These are phyloP conservation scores for Fusarium sp. DNA, from an alignment of 2,329 filamentous ascomycete species.

Conservation along the genomic window DNA sequence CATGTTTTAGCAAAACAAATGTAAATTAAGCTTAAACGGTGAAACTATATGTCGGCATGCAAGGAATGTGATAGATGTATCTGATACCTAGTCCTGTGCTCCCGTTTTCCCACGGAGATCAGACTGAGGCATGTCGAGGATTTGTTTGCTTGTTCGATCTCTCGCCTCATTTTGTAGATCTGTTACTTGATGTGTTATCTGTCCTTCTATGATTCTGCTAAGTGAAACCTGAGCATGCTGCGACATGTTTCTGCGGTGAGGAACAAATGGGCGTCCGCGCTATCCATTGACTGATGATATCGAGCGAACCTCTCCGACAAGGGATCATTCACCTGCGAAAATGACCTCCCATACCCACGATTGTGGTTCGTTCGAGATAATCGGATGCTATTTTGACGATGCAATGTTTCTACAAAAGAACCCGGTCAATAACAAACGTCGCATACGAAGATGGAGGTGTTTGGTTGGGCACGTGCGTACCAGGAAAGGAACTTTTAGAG, in stretches of 20 bases:
- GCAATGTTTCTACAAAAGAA: too few species aligned
- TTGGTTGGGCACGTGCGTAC: too few species aligned
- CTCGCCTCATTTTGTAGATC: accelerated
- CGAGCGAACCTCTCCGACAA: background rate
- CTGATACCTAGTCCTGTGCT: background rate
- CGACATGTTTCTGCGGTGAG: accelerated
- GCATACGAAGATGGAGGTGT: too few species aligned
- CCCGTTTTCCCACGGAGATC: background rate
- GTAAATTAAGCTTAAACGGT: background rate
- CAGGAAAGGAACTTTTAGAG: background rate
- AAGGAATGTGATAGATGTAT: background rate
- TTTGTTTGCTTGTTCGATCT: background rate
- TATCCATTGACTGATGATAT: accelerated
- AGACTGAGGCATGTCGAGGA: background rate
- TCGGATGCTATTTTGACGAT: background rate
- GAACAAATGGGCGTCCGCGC: too few species aligned
- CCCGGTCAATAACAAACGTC: background rate
- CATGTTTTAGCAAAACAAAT: background rate
- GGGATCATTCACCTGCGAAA: too few species aligned
- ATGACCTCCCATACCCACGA: accelerated
- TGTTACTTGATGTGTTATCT: too few species aligned
- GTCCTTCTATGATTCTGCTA: background rate
- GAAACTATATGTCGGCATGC: background rate
- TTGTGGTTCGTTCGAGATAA: too few species aligned
- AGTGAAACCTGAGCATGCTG: background rate